Evolutionary conservation across 306 rosid genomes (phyloP), one percentile per base, ranked within the genome.

Genomic region (Vachellia pachyceras): DNA sequence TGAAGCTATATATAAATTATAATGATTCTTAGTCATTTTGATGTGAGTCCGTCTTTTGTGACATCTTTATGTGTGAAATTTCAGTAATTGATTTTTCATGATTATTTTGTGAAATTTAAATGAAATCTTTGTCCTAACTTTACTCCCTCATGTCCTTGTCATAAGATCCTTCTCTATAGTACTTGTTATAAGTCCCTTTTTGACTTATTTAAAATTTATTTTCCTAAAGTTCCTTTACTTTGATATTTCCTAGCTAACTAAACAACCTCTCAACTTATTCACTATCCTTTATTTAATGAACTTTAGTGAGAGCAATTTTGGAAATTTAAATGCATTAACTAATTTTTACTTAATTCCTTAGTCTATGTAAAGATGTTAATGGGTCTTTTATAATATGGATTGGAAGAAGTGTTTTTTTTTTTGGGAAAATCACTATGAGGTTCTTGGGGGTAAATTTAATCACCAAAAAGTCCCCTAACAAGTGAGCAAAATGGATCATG

Each of bases 21-120:
- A 80, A 72, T 79, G 64, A 70, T 68, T 63, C 47, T 69, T 52
- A 50, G 20, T 42, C 23, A 72, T 77, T 81, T 78, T 46, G 36
- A 70, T 46, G 46, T 50, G 57, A 47, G 14, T 78, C 33, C 83
- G 44, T 20, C 11, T 49, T 8, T 58, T 36, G 11, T 37, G 37
- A 14, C 35, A 37, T 75, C 41, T 20, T 25, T 25, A 40, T 10
- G 36, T 18, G 57, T 17, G 41, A 33, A 55, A 68, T 54, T 12
- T 40, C 65, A 68, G 7, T 14, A 36, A 23, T 69, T 41, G 70
- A 29, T 29, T 55, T 18, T 69, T 17, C 73, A 10, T 7, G 50
- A n/a, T 40, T 68, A 20, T 68, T 40, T 10, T 40, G 29, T 68
- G 73, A 5, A 40, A 40, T 18, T 18, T 69, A n/a, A 4, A 55